phyloP scores from a whole-genome alignment of 140 eudicot genomes.

The Stevia rebaudiana region DNA sequence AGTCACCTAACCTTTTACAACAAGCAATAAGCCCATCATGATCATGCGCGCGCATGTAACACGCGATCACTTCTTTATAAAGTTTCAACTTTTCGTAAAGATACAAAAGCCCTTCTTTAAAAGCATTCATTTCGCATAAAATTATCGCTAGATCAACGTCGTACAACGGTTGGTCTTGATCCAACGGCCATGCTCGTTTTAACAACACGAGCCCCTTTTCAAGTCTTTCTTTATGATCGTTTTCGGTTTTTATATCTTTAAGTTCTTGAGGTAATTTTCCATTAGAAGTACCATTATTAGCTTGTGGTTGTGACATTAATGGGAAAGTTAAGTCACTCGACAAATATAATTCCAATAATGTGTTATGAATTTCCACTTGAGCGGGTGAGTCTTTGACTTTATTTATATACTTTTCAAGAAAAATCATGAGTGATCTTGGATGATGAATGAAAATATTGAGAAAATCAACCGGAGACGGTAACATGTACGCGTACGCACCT shows the following conservation, averaged over 20 bases:
- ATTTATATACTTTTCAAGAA: slow-evolving; percentile 74
- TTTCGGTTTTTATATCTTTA: slow-evolving; percentile 32
- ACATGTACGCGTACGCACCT: slow-evolving; percentile 50
- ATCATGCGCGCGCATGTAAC: slow-evolving; percentile 96
- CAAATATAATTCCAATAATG: slow-evolving; percentile 77
- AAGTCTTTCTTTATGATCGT: slow-evolving; percentile 54
- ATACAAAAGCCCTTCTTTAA: slow-evolving; percentile 73
- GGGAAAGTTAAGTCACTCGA: slow-evolving; percentile 72
- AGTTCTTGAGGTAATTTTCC: slow-evolving; percentile 39
- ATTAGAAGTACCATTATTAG: slow-evolving; percentile 36
- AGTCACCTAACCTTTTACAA: slow-evolving; percentile 95
- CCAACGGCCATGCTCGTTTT: slow-evolving; percentile 79
- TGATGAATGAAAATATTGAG: slow-evolving; percentile 79
- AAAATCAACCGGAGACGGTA: slow-evolving; percentile 98
- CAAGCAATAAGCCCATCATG: slow-evolving; percentile 93
- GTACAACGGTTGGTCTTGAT: slow-evolving; percentile 77
- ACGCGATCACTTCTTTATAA: slow-evolving; percentile 88
- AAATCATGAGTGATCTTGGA: slow-evolving; percentile 87
- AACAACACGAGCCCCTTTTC: slow-evolving; percentile 78
- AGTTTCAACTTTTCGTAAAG: slow-evolving; percentile 91
- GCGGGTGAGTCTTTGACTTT: slow-evolving; percentile 96
- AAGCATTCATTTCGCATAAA: slow-evolving; percentile 78
- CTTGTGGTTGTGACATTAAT: slow-evolving; percentile 40
- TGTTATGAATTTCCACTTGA: slow-evolving; percentile 90
- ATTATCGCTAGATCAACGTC: slow-evolving; percentile 90